Conservation (phyloP, 1,284 basidiomycete species). For the Ustilago loliicola region DNA sequence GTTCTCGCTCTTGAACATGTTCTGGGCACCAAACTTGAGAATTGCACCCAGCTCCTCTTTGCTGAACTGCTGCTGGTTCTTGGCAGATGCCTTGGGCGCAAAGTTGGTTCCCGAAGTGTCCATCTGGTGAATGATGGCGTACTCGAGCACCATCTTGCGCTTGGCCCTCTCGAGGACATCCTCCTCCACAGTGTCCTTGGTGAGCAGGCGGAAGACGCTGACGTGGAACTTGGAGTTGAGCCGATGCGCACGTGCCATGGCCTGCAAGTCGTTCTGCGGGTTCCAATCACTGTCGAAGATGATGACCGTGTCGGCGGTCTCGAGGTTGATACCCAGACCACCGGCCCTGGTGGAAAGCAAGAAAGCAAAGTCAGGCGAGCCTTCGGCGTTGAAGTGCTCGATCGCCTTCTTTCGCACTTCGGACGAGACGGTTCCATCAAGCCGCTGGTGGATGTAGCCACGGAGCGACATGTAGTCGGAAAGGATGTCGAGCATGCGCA, state of each 20-base stretch:
- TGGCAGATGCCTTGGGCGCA: constrained; percentile 75
- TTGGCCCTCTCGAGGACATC: constrained; percentile 97
- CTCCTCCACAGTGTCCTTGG: constrained; percentile 98
- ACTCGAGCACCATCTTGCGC: constrained; percentile 99
- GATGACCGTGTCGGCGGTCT: constrained; percentile 91
- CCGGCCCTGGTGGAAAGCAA: constrained; percentile 85
- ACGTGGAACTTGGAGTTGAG: constrained; percentile 96
- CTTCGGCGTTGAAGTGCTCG: constrained; percentile 81
- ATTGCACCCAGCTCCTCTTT: constrained; percentile 99
- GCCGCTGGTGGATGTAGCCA: constrained; percentile 84
- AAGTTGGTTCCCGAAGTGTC: constrained; percentile 98
- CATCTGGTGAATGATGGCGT: constrained; percentile 99
- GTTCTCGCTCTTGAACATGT: constrained; percentile 99
- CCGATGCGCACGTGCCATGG: constrained; percentile 99
- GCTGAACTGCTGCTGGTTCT: constrained; percentile 79
- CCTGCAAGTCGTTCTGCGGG: constrained; percentile 92
- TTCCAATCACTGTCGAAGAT: constrained; percentile 99
- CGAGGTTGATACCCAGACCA: constrained; percentile 97
- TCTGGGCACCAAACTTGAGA: constrained; percentile 98
- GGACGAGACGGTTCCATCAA: constrained; percentile 82
- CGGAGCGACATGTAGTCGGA: constrained; percentile 94
- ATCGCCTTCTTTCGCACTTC: constrained; percentile 87
- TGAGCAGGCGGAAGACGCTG: constrained; percentile 97
- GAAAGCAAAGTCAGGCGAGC: constrained; percentile 77
- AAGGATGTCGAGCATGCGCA: constrained; percentile 97